phyloP scores from a whole-genome alignment of 352 stramenopile genomes.

The Aphanomyces astaci region DNA sequence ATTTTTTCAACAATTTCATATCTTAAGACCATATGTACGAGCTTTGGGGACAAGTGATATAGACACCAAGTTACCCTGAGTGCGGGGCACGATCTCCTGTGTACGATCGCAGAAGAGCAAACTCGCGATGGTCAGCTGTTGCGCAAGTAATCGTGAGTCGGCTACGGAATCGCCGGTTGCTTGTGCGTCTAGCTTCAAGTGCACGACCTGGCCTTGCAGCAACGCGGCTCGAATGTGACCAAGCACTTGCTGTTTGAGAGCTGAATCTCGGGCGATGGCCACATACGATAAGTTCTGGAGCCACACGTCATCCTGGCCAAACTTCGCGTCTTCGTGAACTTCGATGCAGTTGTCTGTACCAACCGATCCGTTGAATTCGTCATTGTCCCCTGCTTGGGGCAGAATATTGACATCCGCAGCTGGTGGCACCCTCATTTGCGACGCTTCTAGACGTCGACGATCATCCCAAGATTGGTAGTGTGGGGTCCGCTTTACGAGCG shows the following conservation, averaged over 20 bases:
- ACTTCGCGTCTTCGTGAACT: too few relatives aligned
- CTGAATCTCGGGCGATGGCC: not conserved
- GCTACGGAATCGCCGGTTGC: not conserved
- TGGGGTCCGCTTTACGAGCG: not conserved
- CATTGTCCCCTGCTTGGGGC: not conserved
- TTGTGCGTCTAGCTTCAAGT: not conserved
- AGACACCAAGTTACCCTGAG: not conserved
- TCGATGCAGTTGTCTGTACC: too few relatives aligned
- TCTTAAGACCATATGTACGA: not conserved
- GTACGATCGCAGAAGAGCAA: slow-evolving; percentile 19
- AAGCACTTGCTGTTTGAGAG: not conserved
- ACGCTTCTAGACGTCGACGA: not conserved
- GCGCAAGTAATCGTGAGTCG: not conserved
- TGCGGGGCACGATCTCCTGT: slow-evolving; percentile 11
- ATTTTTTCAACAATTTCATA: too few relatives aligned
- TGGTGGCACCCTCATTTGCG: too few relatives aligned
- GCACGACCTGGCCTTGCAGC: not conserved
- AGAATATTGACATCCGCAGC: too few relatives aligned
- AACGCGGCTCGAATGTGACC: not conserved
- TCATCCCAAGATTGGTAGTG: slow-evolving; percentile 15
- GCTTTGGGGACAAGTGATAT: slow-evolving; percentile 7
- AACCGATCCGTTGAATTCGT: not conserved
- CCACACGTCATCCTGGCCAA: not conserved
- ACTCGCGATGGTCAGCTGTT: slow-evolving; percentile 13
- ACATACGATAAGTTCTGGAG: not conserved